Evolutionary conservation across 306 rosid species (phyloP).

Genomic region (Morella rubra): DNA sequence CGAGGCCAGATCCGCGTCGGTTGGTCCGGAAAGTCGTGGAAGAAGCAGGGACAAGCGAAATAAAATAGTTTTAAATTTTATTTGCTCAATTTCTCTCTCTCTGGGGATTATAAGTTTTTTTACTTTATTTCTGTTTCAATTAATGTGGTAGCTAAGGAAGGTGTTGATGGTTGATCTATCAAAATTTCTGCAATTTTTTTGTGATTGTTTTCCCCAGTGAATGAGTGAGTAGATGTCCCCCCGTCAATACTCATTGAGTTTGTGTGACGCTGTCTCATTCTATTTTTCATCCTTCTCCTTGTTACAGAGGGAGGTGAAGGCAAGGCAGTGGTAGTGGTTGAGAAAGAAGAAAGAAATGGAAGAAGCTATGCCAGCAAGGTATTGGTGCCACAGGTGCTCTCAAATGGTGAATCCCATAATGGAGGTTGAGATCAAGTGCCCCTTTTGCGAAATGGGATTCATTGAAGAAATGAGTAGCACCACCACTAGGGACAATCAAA

Average conservation of each 20-base stretch:
- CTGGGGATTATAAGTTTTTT: background rate
- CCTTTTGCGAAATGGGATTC: constrained; percentile 61
- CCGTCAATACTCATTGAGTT: background rate
- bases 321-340: background rate
- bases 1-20: background rate
- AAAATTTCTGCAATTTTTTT: background rate
- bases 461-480: constrained; percentile 51
- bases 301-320: constrained; percentile 23
- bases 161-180: background rate
- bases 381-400: constrained; percentile 69
- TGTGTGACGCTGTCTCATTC: background rate
- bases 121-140: background rate
- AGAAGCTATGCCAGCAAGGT: constrained; percentile 51
- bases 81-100: background rate
- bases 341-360: constrained; percentile 41
- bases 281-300: constrained; percentile 12
- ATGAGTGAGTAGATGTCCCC: background rate
- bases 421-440: constrained; percentile 64
- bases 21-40: background rate
- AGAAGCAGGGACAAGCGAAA: background rate
- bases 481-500: constrained; percentile 19
- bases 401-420: constrained; percentile 56
- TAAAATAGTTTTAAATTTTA: too few species aligned
- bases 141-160: background rate
- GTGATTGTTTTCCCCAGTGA: background rate